Evolutionary conservation across 345 rosid genomes (phyloP).

Genomic region (Punica granatum): DNA sequence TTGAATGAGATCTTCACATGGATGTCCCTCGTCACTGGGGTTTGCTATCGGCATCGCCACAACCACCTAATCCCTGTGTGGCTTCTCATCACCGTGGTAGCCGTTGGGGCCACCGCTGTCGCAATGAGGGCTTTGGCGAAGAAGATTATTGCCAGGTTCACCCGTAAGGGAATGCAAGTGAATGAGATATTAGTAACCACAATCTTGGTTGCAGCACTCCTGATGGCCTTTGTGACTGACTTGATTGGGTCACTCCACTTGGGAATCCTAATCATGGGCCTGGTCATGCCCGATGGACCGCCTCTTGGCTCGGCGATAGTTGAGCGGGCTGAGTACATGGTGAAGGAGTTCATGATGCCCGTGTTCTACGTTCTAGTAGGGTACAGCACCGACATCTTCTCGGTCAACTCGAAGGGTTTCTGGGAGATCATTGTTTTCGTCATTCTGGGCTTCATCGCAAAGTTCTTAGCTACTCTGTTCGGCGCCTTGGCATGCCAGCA

Average conservation of each 20-base stretch:
- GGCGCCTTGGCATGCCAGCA: not conserved
- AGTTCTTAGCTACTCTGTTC: not conserved
- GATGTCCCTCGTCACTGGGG: not conserved
- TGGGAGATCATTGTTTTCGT: not conserved
- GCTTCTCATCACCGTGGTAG: not conserved
- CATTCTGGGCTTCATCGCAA: not conserved
- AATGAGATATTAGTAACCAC: conserved; percentile 3
- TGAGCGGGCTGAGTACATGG: not conserved
- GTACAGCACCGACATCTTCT: not conserved
- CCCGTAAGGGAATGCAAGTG: conserved; percentile 12
- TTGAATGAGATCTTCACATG: conserved; percentile 2
- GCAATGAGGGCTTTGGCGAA: not conserved
- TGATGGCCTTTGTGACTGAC: conserved; percentile 5
- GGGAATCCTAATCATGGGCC: conserved; percentile 10
- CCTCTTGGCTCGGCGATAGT: conserved; percentile 4
- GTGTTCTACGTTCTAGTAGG: conserved; percentile 10
- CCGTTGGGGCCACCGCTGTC: too few species aligned
- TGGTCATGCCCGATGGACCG: conserved; percentile 11
- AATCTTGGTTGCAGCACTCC: conserved; percentile 2
- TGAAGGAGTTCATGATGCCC: conserved; percentile 14
- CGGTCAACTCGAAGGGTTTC: not conserved
- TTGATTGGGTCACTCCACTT: conserved; percentile 5
- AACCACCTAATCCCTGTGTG: not conserved
- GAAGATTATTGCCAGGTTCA: not conserved
- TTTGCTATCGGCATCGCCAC: not conserved